These are phyloP conservation scores for Areca catechu DNA, from an alignment of 176 grass and related monocot species.

Conservation along the genomic window DNA sequence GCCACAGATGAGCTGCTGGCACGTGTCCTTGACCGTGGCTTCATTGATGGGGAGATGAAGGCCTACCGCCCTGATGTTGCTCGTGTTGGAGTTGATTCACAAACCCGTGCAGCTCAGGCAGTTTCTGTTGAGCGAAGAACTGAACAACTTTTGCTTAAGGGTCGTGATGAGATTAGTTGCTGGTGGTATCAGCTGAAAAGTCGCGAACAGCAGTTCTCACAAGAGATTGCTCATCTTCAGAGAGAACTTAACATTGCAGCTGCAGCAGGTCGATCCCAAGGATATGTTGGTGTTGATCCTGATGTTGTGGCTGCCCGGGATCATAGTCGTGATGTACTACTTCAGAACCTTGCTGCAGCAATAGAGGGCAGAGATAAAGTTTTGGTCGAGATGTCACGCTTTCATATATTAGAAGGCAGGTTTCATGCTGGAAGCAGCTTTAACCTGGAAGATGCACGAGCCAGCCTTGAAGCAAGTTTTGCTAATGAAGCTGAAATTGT, in stretches of 20 bases:
- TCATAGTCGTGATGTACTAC: constrained; percentile 60
- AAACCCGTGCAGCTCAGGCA: constrained; percentile 92
- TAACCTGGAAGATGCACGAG: constrained; percentile 91
- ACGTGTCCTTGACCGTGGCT: constrained; percentile 95
- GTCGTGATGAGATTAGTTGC: constrained; percentile 74
- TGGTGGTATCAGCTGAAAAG: constrained; percentile 92
- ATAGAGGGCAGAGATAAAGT: constrained; percentile 93
- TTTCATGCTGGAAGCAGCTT: constrained; percentile 78
- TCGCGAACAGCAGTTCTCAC: constrained; percentile 61
- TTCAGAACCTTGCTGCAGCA: constrained; percentile 84
- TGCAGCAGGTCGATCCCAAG: constrained; percentile 74
- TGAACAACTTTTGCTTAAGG: constrained; percentile 84
- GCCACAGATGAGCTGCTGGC: constrained; percentile 93
- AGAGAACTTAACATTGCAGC: constrained; percentile 71
- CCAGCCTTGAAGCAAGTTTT: constrained; percentile 92
- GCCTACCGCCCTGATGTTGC: constrained; percentile 97
- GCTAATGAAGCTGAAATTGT: constrained; percentile 99
- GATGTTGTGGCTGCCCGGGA: constrained; percentile 80
- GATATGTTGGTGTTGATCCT: constrained; percentile 97
- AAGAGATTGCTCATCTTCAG: constrained; percentile 62
- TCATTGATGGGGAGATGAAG: constrained; percentile 99
- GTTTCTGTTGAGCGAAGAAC: constrained; percentile 97
- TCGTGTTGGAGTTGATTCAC: constrained; percentile 94
- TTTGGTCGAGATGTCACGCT: constrained; percentile 91
- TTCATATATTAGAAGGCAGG: constrained; percentile 77